Evolutionary conservation across 2,329 filamentous ascomycete species (phyloP).

Genomic region (Cytospora chrysosperma): DNA sequence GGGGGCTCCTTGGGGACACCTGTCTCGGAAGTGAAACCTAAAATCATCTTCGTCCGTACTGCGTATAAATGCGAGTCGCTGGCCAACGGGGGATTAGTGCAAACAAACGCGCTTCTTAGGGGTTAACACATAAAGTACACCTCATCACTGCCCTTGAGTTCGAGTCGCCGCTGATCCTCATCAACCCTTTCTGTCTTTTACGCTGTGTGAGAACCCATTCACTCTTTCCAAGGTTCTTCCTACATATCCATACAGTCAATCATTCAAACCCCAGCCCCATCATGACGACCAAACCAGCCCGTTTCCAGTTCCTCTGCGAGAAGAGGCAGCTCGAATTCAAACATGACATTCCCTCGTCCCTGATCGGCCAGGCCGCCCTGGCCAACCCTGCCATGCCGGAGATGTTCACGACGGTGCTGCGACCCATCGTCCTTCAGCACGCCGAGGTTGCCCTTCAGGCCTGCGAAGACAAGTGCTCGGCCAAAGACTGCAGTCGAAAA

Average conservation of each 20-base stretch:
- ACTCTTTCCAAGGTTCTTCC: background rate
- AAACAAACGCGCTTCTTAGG: background rate
- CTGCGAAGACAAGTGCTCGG: constrained; percentile 23
- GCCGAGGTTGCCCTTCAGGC: constrained; percentile 21
- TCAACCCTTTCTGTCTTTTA: no score
- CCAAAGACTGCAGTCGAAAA: constrained; percentile 13
- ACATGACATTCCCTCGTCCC: constrained; percentile 21
- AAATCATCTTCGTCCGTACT: no score
- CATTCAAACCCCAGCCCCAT: background rate
- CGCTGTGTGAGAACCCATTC: background rate
- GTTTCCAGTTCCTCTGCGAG: constrained; percentile 25
- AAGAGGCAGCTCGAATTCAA: constrained; percentile 24
- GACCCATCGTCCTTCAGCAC: constrained; percentile 22
- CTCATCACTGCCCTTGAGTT: background rate
- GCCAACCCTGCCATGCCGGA: constrained; percentile 23
- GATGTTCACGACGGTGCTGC: constrained; percentile 22
- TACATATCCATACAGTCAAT: background rate
- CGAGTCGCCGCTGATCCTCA: background rate
- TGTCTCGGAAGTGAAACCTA: background rate
- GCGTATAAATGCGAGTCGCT: no score
- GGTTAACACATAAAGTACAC: background rate
- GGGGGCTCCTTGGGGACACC: background rate
- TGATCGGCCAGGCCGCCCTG: constrained; percentile 21
- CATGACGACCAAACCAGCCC: constrained; percentile 19
- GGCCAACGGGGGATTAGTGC: background rate